phyloP scores from a whole-genome alignment of 345 rosid genomes.

The Erodium maritimum region DNA sequence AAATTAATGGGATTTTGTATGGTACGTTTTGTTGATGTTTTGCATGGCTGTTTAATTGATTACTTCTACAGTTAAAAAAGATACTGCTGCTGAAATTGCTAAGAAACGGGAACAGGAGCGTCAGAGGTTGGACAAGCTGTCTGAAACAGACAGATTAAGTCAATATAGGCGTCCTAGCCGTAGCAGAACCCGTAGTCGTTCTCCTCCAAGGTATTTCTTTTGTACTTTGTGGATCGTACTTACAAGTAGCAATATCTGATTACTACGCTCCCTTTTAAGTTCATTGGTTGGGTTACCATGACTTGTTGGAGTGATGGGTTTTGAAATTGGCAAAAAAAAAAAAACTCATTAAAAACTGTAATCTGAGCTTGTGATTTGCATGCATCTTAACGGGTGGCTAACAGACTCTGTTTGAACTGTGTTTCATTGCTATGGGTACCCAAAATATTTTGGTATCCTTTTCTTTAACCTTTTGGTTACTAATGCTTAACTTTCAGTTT shows the following conservation, averaged over 20 bases:
- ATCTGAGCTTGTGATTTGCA: too few species aligned
- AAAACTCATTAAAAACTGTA: too few species aligned
- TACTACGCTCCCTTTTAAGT: background rate
- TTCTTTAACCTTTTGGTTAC: too few species aligned
- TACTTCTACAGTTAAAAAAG: constrained; percentile 69
- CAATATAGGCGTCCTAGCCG: constrained; percentile 51
- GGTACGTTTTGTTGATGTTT: background rate
- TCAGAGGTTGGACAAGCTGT: constrained; percentile 77
- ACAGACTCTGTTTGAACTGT: too few species aligned
- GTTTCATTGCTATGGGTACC: too few species aligned
- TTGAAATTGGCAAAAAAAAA: too few species aligned
- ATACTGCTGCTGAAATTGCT: constrained; percentile 82
- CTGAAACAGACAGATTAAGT: constrained; percentile 74
- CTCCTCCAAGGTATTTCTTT: constrained; percentile 70
- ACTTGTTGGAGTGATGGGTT: too few species aligned
- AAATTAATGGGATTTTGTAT: background rate
- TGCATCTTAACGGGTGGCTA: too few species aligned
- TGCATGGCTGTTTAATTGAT: background rate
- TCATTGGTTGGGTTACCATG: background rate
- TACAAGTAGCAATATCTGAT: background rate
- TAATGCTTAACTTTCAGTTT: too few species aligned
- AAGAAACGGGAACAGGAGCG: constrained; percentile 91
- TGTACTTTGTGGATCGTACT: constrained; percentile 6
- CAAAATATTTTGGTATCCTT: too few species aligned
- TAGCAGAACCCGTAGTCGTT: constrained; percentile 74